A percentile compares a stretch with the other conserved stretches of the same genome.
phyloP scores from a whole-genome alignment of 768 basidiomycete genomes.

The Trametes punicea region DNA sequence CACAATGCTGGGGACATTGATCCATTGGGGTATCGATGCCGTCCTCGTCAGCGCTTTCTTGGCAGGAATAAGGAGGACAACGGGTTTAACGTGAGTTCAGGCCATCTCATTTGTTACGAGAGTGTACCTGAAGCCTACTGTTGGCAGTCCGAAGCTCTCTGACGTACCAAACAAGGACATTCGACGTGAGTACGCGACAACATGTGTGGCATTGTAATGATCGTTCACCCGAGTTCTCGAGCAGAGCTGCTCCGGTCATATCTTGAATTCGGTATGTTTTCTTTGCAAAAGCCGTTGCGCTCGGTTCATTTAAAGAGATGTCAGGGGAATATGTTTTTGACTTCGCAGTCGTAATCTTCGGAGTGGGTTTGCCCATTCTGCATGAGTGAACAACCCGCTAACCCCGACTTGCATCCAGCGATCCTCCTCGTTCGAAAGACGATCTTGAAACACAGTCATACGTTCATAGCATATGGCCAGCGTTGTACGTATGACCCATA shows the following conservation, averaged over 20 bases:
- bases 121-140: too few species aligned
- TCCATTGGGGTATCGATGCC: constrained; percentile 75
- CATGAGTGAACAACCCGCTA: neutral
- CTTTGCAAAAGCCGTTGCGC: too few species aligned
- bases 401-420: constrained; percentile 41
- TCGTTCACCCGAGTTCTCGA: neutral
- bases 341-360: constrained; percentile 79
- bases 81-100: constrained; percentile 74
- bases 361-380: constrained; percentile 47
- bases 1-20: constrained; percentile 63
- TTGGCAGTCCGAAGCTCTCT: constrained; percentile 61
- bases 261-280: constrained; percentile 72
- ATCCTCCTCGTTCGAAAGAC: constrained; percentile 71
- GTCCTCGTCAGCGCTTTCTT: constrained; percentile 76
- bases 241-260: constrained; percentile 72
- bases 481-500: too few species aligned
- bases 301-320: neutral
- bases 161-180: constrained; percentile 87
- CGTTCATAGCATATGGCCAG: too few species aligned
- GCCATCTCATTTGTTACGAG: neutral
- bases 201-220: too few species aligned
- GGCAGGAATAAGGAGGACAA: constrained; percentile 80
- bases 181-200: constrained; percentile 72
- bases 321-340: constrained; percentile 84
- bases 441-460: constrained; percentile 11